Base-by-base conservation (phyloP, 169 alveolate genomes). In the Plasmodium fragile region DNA sequence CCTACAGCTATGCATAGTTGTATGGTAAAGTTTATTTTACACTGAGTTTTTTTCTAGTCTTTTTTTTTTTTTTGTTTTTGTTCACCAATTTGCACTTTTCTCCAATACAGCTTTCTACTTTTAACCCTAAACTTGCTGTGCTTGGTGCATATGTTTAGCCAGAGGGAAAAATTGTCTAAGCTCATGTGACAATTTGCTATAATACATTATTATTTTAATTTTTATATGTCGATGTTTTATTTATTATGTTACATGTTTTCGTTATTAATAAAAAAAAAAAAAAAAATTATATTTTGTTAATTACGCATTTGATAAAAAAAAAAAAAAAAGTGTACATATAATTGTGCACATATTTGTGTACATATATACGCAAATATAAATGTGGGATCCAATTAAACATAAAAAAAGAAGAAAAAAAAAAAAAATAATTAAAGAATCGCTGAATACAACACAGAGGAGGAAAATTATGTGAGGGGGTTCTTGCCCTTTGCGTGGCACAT, bases 341-440 rank as follows among this genome's bases (percentile, higher is more conserved):
- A 7, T 65, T 65, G 75, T 59, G 18, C 55, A 45, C 18, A 59
- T 59, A 59, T 2, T 6, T 59, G 34, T 25, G 34, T 22, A 65
- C 25, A n/a, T 65, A 59, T 59, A n/a, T 65, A 65, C 75, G 36
- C 75, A 65, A 65, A 65, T 65, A 65, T 28, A 65, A 18, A 28
- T 65, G 36, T 65, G 75, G 75, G 36, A 65, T n/a, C 75, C 75
- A 65, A 65, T 25, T 65, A 65, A 65, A 65, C 75, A 22, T 65
- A 65, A 65, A 65, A 65, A 65, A 65, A 65, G 22, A 65, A 65
- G 22, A 22, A 65, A 65, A 65, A 22, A 16, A 65, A 65, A 22
- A 65, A 22, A 65, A 65, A 65, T 25, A 65, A 65, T 25, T 25
- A 65, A 65, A 65, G 36, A 65, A 65, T 49, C 59, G 59, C 18